Conservation (phyloP, 257 asterid species). For the Penstemon newberryi region DNA sequence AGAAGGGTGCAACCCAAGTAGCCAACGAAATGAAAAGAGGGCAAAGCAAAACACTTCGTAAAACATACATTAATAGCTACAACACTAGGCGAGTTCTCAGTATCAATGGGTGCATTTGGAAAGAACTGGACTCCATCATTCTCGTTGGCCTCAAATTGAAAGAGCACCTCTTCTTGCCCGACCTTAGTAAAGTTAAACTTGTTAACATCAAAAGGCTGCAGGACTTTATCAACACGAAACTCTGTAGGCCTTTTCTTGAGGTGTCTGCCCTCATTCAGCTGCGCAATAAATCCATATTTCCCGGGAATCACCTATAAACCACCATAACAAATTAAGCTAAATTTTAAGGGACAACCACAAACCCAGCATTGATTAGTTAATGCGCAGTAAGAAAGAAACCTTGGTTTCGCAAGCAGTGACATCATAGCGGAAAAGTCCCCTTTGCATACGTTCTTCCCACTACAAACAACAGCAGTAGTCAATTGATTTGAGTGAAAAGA, state of each 20-base stretch:
- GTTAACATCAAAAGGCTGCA: slow-evolving; percentile 88
- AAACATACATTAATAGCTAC: slow-evolving; percentile 84
- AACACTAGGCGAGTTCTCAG: slow-evolving; percentile 65
- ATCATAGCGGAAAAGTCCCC: slow-evolving; percentile 95
- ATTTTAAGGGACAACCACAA: neutral
- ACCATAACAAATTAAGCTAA: neutral
- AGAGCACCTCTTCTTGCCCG: slow-evolving; percentile 93
- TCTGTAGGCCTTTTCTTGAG: slow-evolving; percentile 98
- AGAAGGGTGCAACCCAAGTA: too few species aligned
- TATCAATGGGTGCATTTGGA: slow-evolving; percentile 64
- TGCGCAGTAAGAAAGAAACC: slow-evolving; percentile 39
- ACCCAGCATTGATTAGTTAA: neutral
- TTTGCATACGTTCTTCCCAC: slow-evolving; percentile 98
- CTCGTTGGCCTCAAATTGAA: slow-evolving; percentile 73
- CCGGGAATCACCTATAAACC: slow-evolving; percentile 80
- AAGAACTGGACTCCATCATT: slow-evolving; percentile 56
- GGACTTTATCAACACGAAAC: slow-evolving; percentile 87
- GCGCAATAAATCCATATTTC: slow-evolving; percentile 81
- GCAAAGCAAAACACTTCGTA: too few species aligned
- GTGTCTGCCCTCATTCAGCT: slow-evolving; percentile 96
- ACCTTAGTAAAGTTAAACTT: slow-evolving; percentile 95
- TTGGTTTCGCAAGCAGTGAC: slow-evolving; percentile 98
- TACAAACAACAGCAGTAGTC: slow-evolving; percentile 30
- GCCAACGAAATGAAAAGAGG: too few species aligned
- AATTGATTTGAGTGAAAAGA: too few species aligned